Conservation (phyloP, 225 moss, liverwort and hornwort genomes). For the Takakia lepidozioides region DNA sequence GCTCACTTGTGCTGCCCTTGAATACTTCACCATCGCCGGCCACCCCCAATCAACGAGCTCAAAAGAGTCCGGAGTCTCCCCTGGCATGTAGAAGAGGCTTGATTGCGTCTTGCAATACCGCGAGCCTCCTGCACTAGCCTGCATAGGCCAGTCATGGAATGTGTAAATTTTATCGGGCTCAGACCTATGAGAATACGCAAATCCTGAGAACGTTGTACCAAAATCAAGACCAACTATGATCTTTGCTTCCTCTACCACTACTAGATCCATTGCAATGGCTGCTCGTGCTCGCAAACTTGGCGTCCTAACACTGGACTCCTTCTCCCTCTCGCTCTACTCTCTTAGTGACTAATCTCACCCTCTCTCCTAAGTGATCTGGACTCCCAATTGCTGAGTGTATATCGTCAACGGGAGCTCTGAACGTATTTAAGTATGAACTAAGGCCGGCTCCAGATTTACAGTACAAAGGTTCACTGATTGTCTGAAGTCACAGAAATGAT, state of each 20-base stretch:
- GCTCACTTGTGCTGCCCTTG: not conserved
- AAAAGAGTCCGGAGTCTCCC: not conserved
- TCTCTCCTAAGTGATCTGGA: no score
- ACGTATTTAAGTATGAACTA: no score
- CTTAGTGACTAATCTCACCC: no score
- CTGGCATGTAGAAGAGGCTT: slow-evolving; percentile 10
- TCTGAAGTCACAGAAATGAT: no score
- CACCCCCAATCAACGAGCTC: slow-evolving; percentile 21
- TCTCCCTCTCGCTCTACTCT: no score
- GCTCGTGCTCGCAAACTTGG: no score
- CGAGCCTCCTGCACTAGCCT: slow-evolving; percentile 12
- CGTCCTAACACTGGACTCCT: no score
- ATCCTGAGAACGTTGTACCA: slow-evolving; percentile 36
- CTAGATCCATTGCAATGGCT: slow-evolving; percentile 3
- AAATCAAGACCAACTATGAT: slow-evolving; percentile 38
- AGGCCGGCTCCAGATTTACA: no score
- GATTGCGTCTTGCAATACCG: slow-evolving; percentile 34
- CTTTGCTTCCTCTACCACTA: not conserved
- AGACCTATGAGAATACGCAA: slow-evolving; percentile 22
- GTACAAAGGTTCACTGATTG: no score
- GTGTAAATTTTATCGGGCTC: slow-evolving; percentile 11
- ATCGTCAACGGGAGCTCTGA: no score
- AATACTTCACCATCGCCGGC: slow-evolving; percentile 5
- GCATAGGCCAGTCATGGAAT: slow-evolving; percentile 26
- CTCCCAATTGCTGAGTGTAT: no score